Conservation (phyloP, 345 rosid species). For the Salix dunnii region DNA sequence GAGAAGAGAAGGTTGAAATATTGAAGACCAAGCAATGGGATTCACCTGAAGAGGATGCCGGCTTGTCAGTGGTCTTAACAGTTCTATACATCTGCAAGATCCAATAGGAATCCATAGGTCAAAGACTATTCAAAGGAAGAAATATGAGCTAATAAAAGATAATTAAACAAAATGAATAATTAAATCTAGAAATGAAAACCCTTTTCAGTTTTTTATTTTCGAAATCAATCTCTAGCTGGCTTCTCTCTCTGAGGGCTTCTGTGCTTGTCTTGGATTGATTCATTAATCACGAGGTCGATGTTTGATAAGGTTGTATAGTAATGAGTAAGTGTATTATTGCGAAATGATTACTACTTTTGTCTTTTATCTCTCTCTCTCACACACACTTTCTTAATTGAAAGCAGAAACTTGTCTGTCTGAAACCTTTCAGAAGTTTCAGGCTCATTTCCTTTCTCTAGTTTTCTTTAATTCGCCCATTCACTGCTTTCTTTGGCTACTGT, state of each 20-base stretch:
- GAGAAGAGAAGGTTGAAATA: slow-evolving; percentile 6
- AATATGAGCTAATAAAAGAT: slow-evolving; percentile 9
- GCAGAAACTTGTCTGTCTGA: slow-evolving; percentile 39
- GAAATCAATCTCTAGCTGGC: neutral
- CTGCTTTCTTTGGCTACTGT: slow-evolving; percentile 40
- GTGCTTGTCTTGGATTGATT: slow-evolving; percentile 39
- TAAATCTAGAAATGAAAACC: neutral
- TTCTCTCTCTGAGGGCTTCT: slow-evolving; percentile 7
- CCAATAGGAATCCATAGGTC: slow-evolving; percentile 1
- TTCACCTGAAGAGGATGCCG: slow-evolving; percentile 84
- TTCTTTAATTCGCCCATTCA: slow-evolving; percentile 31
- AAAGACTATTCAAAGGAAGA: neutral
- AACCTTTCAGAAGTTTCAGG: slow-evolving; percentile 39
- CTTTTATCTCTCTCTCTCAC: slow-evolving; percentile 21
- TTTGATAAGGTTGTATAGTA: slow-evolving; percentile 46
- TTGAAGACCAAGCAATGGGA: slow-evolving; percentile 24
- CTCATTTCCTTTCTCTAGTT: slow-evolving; percentile 21
- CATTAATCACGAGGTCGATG: slow-evolving; percentile 66
- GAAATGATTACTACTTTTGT: slow-evolving; percentile 74
- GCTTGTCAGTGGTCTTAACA: slow-evolving; percentile 80
- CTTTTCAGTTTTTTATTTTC: too few species aligned
- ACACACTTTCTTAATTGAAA: slow-evolving; percentile 6
- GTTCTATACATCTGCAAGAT: slow-evolving; percentile 81
- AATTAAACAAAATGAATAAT: neutral
- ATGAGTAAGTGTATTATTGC: slow-evolving; percentile 54